Conservation (phyloP, 164 flowering plant species). For the Litsea cubeba region DNA sequence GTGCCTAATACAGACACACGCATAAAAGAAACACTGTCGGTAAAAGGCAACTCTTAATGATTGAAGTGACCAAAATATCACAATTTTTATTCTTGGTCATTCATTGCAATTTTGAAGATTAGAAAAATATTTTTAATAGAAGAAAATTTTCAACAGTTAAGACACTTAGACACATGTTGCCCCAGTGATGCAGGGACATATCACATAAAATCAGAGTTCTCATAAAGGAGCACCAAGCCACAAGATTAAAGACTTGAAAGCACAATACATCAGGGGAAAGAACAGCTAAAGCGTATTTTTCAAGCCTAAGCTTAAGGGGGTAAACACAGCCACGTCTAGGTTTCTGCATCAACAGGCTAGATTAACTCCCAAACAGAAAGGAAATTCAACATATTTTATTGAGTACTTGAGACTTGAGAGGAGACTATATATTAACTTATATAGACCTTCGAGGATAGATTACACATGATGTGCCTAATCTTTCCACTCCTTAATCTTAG, state of each 20-base stretch:
- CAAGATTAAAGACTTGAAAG: not conserved
- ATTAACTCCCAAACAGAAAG: too few species aligned
- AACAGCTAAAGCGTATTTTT: too few species aligned
- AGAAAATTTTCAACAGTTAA: not conserved
- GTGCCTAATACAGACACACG: not conserved
- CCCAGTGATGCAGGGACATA: not conserved
- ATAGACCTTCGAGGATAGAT: too few species aligned
- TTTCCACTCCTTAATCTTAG: too few species aligned
- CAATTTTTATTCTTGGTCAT: not conserved
- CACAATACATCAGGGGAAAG: too few species aligned
- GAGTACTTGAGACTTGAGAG: too few species aligned
- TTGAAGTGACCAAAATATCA: not conserved
- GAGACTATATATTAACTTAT: too few species aligned
- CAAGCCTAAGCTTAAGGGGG: too few species aligned
- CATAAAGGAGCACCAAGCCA: not conserved
- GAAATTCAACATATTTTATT: too few species aligned
- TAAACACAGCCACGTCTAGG: too few species aligned
- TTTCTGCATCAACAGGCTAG: too few species aligned
- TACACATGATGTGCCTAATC: too few species aligned
- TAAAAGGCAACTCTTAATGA: not conserved
- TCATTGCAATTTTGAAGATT: not conserved
- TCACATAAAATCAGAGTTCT: not conserved
- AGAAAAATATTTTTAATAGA: not conserved
- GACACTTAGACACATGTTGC: not conserved
- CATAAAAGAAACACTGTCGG: not conserved